Evolutionary conservation across 495 filamentous ascomycete genomes (phyloP), one percentile per base, ranked within the genome.

Genomic region (Xanthoparmelia taractica): DNA sequence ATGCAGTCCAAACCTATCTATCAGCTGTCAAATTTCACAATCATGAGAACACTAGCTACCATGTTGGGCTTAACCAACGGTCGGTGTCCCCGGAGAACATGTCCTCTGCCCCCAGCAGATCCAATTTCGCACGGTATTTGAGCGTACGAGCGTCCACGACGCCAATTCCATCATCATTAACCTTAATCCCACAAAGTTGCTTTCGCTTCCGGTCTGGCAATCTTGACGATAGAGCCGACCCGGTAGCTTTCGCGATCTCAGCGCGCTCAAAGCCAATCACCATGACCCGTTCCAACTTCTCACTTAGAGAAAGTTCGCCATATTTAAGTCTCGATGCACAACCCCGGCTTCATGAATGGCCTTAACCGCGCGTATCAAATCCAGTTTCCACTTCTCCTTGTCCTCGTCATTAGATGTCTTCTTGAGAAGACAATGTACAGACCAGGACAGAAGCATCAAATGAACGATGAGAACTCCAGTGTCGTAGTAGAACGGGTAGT

Each of bases 401-500:
- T 67, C 66, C 29, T 63, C 40, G 33, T 18, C 27, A 4, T 31
- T 31, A 17, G 58, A 20, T 54, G 20, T 37, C 60, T 48, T 34
- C 36, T 36, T 54, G 0, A 6, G 25, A 57, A 63, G 34, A 41
- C 38, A 23, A 15, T 59, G 23, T 38, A 73, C 72, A 13, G 65
- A 71, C 65, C 63, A 75, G 65, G 72, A 67, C 29, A 78, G 65
- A 52, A 76, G 66, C 47, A 76, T 64, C 37, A 77, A 69, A 68
- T 74, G 67, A 23, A 63, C 38, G 56, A 66, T 67, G 38, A 63
- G 68, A 5, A 73, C 58, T 52, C 68, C 65, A 59, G 66, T 63
- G 58, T 73, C 60, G 62, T 66, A 73, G 33, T 69, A 71, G 59
- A 71, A 71, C 34, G 67, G 72, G 36, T 65, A 37, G 18, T 64